Percentiles rank a stretch among this genome's conserved stretches.
Conservation (phyloP, 306 rosid species). For the Vicia villosa region DNA sequence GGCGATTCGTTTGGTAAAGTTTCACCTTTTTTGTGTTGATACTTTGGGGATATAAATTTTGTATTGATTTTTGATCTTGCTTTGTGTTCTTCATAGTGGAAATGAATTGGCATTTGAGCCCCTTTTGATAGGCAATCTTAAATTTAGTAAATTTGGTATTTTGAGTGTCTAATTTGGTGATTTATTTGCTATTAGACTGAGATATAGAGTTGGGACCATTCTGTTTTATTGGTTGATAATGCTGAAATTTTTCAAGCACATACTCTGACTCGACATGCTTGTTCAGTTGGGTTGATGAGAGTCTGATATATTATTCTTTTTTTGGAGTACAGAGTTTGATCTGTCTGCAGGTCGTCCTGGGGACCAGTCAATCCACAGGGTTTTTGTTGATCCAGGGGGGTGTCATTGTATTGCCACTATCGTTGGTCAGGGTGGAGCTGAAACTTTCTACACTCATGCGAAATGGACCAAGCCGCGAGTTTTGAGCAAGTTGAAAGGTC, state of each 20-base stretch:
- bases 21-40: not conserved
- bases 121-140: not conserved
- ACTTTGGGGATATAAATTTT: not conserved
- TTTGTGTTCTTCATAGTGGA: not conserved
- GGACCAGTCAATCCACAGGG: constrained; percentile 93
- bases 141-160: constrained; percentile 14
- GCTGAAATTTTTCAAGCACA: constrained; percentile 7
- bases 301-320: constrained; percentile 36
- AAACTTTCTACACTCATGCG: constrained; percentile 88
- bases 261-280: not conserved
- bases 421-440: constrained; percentile 78
- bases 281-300: constrained; percentile 29
- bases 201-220: constrained; percentile 17
- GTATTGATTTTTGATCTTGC: not conserved
- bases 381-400: constrained; percentile 96
- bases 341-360: constrained; percentile 88
- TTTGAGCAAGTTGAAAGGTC: constrained; percentile 80
- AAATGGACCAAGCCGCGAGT: constrained; percentile 91
- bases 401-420: constrained; percentile 89
- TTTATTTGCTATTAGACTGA: constrained; percentile 16
- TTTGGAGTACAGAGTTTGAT: constrained; percentile 69
- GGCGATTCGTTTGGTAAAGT: constrained; percentile 76
- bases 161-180: constrained; percentile 22
- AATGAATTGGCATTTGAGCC: constrained; percentile 19
- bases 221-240: constrained; percentile 13